These are phyloP conservation scores for Picochlorum sp. DNA, from an alignment of 139 green algal species.

Conservation along the genomic window DNA sequence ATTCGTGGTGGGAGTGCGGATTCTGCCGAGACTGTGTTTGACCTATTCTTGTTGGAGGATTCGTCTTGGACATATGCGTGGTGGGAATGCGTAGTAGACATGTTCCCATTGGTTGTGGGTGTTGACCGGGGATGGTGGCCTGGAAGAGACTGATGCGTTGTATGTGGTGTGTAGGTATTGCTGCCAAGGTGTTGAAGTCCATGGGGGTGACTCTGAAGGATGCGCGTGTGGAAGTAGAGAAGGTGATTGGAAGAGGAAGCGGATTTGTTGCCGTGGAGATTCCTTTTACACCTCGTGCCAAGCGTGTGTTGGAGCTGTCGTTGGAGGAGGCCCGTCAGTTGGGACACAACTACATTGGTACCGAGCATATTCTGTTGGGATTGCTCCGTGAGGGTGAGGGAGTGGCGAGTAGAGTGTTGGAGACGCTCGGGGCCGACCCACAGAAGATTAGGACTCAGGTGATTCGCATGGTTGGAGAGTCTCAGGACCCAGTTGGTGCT, in stretches of 20 bases:
- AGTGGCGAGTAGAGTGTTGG: constrained; percentile 91
- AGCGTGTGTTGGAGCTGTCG: constrained; percentile 97
- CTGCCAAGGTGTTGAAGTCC: constrained; percentile 98
- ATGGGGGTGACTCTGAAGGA: constrained; percentile 99
- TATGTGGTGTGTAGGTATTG: constrained; percentile 66
- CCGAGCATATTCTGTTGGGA: constrained; percentile 97
- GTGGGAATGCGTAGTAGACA: not conserved
- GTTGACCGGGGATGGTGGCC: not conserved
- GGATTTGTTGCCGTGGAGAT: constrained; percentile 99
- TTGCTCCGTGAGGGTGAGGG: constrained; percentile 96
- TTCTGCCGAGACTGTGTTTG: too few species aligned
- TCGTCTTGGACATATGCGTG: not conserved
- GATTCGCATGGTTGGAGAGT: constrained; percentile 99
- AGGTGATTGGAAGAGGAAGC: constrained; percentile 94
- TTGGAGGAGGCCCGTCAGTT: constrained; percentile 97
- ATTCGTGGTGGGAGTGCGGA: not conserved
- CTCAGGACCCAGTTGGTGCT: constrained; percentile 86
- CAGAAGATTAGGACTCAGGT: constrained; percentile 96
- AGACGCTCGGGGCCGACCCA: constrained; percentile 91
- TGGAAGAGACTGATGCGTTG: not conserved
- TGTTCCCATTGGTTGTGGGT: not conserved
- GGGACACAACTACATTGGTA: constrained; percentile 99
- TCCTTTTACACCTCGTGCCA: constrained; percentile 96
- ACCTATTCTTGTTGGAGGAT: too few species aligned
- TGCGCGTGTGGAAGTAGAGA: constrained; percentile 94